Percentiles rank a stretch among this genome's conserved stretches.
phyloP scores from a whole-genome alignment of 306 rosid species.

The Cucumis hystrix region DNA sequence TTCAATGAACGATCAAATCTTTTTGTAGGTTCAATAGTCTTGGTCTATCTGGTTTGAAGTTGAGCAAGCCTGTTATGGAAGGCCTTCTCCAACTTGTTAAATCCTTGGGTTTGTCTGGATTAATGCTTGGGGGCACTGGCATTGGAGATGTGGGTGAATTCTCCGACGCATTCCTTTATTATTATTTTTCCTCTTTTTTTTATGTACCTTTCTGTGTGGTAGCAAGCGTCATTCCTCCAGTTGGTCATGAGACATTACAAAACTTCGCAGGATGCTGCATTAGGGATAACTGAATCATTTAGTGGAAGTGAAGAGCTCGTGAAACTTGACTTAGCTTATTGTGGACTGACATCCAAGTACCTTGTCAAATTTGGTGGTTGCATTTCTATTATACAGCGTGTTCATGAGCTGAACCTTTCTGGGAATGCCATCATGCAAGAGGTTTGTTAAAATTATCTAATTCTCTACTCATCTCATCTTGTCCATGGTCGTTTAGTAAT shows the following conservation, averaged over 20 bases:
- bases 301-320: conserved; percentile 40
- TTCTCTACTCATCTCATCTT: not conserved
- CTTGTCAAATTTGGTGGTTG: conserved; percentile 21
- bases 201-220: not conserved
- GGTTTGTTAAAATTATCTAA: conserved; percentile 32
- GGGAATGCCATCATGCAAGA: conserved; percentile 61
- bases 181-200: not conserved
- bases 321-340: conserved; percentile 69
- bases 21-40: conserved; percentile 61
- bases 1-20: not conserved
- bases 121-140: conserved; percentile 61
- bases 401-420: conserved; percentile 64
- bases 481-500: not conserved
- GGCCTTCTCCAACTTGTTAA: conserved; percentile 55
- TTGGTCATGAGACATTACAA: not conserved
- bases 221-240: not conserved
- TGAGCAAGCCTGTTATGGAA: conserved; percentile 62
- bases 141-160: conserved; percentile 69
- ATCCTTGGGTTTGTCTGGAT: conserved; percentile 42
- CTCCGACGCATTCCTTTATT: not conserved
- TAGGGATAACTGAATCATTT: conserved; percentile 34
- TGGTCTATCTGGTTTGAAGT: conserved; percentile 68
- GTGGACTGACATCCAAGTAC: conserved; percentile 46
- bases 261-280: conserved; percentile 57
- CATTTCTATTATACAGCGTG: conserved; percentile 26